phyloP scores from a whole-genome alignment of 1,139 yeast species.

The Yamadazyma mexicana region DNA sequence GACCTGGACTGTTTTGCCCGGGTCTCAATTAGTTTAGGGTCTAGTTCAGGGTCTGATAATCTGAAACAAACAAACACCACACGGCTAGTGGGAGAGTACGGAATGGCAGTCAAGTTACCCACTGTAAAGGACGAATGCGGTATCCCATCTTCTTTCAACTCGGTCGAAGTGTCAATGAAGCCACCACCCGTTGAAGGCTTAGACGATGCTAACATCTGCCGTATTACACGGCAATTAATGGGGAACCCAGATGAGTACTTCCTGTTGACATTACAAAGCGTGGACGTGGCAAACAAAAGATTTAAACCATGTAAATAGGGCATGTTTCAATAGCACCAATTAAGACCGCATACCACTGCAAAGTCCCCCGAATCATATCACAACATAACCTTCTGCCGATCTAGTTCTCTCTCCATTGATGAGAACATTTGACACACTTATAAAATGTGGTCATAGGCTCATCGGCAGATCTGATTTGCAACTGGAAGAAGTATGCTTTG shows the following conservation, averaged over 20 bases:
- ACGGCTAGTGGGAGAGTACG: conserved; percentile 5
- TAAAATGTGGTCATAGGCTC: conserved; percentile 96
- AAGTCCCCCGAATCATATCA: no score
- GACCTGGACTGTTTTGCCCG: not conserved
- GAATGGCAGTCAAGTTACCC: conserved; percentile 9
- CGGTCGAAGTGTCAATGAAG: conserved; percentile 9
- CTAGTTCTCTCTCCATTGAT: conserved; percentile 95
- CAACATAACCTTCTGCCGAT: no score
- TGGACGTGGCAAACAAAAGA: no score
- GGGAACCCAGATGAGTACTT: conserved; percentile 22
- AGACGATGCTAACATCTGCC: conserved; percentile 10
- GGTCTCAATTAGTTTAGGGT: not conserved
- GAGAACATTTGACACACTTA: conserved; percentile 87
- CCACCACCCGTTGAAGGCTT: not conserved
- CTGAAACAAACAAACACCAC: not conserved
- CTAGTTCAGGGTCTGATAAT: not conserved
- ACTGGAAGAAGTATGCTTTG: conserved; percentile 94
- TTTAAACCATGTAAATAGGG: no score
- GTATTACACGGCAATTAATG: conserved; percentile 11
- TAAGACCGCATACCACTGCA: no score
- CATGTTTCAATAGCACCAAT: no score
- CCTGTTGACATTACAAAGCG: conserved; percentile 13
- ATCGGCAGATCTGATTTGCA: conserved; percentile 92
- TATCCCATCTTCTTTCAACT: conserved; percentile 12
- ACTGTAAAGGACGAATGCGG: conserved; percentile 6